phyloP scores from a whole-genome alignment of 176 grass and related monocot species.

The Pharus latifolius region DNA sequence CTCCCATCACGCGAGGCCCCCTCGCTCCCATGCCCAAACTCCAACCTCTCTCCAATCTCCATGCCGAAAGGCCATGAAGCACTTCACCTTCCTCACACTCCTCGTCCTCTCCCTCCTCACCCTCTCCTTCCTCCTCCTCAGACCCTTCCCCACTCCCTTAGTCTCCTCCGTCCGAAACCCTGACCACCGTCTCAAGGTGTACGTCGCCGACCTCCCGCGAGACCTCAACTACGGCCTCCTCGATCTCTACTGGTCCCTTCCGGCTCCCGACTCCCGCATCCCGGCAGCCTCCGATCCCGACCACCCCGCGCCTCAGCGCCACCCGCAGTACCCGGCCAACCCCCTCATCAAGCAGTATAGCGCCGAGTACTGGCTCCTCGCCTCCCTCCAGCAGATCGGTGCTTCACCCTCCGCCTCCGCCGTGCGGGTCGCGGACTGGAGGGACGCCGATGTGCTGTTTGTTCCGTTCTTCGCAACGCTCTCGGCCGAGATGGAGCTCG shows the following conservation, averaged over 20 bases:
- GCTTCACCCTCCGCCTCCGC: background rate
- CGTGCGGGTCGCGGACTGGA: slow-evolving; percentile 50
- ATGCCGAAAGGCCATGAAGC: slow-evolving; percentile 25
- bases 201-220: slow-evolving; percentile 69
- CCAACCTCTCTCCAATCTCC: slow-evolving; percentile 10
- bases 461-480: slow-evolving; percentile 90
- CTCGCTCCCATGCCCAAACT: background rate
- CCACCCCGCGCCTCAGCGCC: background rate
- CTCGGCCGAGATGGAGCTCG: slow-evolving; percentile 89
- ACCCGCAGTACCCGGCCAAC: slow-evolving; percentile 50
- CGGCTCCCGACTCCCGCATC: slow-evolving; percentile 66
- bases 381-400: slow-evolving; percentile 35
- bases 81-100: slow-evolving; percentile 15
- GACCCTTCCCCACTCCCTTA: background rate
- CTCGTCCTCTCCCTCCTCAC: slow-evolving; percentile 23
- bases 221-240: slow-evolving; percentile 80
- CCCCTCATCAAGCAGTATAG: slow-evolving; percentile 83
- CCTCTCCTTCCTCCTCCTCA: slow-evolving; percentile 25
- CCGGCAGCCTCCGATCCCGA: slow-evolving; percentile 33
- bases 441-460: slow-evolving; percentile 67
- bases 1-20: too few species aligned
- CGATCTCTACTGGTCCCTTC: slow-evolving; percentile 73
- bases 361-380: slow-evolving; percentile 89
- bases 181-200: slow-evolving; percentile 42
- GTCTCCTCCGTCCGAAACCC: background rate